phyloP scores from a whole-genome alignment of 176 grass and related monocot species.

The Lolium multiflorum region DNA sequence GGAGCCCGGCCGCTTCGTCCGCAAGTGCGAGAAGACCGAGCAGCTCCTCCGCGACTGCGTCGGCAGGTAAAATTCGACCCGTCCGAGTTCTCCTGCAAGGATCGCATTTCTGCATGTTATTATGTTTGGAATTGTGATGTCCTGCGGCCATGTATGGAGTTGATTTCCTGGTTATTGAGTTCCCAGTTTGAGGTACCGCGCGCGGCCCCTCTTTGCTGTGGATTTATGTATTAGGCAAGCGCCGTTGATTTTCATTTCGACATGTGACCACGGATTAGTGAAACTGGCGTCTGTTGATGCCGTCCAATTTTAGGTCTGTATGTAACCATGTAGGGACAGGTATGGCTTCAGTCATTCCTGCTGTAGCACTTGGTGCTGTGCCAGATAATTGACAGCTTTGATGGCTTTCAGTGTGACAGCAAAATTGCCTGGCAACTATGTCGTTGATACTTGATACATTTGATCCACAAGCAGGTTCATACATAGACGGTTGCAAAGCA shows the following conservation, averaged over 20 bases:
- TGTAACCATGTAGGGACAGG: not conserved
- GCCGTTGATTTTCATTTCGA: not conserved
- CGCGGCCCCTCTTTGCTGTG: not conserved
- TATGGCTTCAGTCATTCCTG: slow-evolving; percentile 16
- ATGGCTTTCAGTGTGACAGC: not conserved
- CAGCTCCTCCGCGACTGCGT: slow-evolving; percentile 70
- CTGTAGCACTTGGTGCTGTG: not conserved
- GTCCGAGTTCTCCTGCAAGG: not conserved
- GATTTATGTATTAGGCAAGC: not conserved
- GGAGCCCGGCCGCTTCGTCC: slow-evolving; percentile 76
- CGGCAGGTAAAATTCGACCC: slow-evolving; percentile 40
- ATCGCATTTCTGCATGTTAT: not conserved
- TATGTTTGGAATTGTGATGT: not conserved
- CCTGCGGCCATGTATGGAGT: not conserved
- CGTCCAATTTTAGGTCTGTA: not conserved
- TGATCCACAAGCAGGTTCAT: not conserved
- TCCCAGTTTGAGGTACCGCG: not conserved
- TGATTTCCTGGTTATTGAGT: not conserved
- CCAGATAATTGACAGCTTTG: not conserved
- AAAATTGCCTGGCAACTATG: not conserved
- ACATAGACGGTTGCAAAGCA: not conserved
- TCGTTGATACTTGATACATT: not conserved
- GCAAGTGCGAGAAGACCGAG: slow-evolving; percentile 87
- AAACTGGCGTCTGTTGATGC: not conserved
- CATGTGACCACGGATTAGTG: not conserved